Percentiles rank a stretch among this genome's conserved stretches.
Conservation (phyloP, 495 filamentous ascomycete genomes). For the Choiromyces venosus region DNA sequence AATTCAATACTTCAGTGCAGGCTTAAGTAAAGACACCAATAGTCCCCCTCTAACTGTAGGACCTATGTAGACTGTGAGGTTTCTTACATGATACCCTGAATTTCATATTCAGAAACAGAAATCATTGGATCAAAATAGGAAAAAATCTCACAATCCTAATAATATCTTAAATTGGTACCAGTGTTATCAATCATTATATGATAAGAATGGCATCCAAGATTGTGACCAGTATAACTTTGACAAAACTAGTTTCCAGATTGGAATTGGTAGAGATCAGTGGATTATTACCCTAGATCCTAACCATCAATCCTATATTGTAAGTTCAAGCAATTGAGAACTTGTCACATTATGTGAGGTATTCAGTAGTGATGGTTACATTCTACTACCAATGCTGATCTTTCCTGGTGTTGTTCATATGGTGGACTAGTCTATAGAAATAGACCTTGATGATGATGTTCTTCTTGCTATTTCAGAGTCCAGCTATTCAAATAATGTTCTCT, state of each 20-base stretch:
- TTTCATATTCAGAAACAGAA: slow-evolving; percentile 16
- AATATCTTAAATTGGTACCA: slow-evolving; percentile 24
- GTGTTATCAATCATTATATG: background rate
- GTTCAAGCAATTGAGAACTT: slow-evolving; percentile 6
- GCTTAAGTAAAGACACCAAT: too few relatives aligned
- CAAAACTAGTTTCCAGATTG: slow-evolving; percentile 32
- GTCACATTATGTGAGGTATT: slow-evolving; percentile 10
- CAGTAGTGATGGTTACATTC: background rate
- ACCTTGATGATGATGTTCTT: background rate
- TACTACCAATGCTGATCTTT: slow-evolving; percentile 10
- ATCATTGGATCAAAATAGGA: background rate
- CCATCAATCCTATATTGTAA: slow-evolving; percentile 3
- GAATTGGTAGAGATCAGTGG: slow-evolving; percentile 25
- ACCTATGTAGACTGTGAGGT: slow-evolving; percentile 4
- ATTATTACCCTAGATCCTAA: slow-evolving; percentile 21
- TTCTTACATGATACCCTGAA: slow-evolving; percentile 24
- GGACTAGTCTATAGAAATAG: background rate
- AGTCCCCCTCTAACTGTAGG: background rate
- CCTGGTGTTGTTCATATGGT: background rate
- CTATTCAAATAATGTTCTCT: background rate
- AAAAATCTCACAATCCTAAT: background rate
- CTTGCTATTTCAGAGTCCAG: background rate
- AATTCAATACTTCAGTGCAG: too few relatives aligned
- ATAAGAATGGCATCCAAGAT: slow-evolving; percentile 10
- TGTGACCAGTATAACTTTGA: slow-evolving; percentile 35